Evolutionary conservation across 2,329 filamentous ascomycete genomes (phyloP).

Genomic region (Penicillium sumatraense): DNA sequence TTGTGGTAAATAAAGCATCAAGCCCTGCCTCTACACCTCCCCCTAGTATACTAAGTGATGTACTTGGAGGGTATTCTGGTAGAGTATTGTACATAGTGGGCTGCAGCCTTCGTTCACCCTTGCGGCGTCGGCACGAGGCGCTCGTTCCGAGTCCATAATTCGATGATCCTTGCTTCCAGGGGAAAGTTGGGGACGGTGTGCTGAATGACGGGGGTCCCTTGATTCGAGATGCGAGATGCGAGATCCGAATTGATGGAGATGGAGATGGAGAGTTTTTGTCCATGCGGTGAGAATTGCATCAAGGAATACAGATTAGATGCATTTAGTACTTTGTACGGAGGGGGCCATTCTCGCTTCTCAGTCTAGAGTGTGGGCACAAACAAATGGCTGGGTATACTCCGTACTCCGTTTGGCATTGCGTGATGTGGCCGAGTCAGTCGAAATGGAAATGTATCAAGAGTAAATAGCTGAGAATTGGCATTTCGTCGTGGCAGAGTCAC

Average conservation of each 20-base stretch:
- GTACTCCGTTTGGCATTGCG: not conserved
- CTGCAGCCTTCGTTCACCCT: conserved; percentile 17
- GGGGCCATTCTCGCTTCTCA: too few species aligned
- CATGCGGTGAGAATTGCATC: conserved; percentile 2
- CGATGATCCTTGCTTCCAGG: conserved; percentile 24
- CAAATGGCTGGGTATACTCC: too few species aligned
- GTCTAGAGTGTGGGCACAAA: too few species aligned
- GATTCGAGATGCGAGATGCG: not conserved
- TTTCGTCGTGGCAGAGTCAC: conserved; percentile 9
- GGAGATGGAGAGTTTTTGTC: not conserved
- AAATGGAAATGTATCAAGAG: not conserved
- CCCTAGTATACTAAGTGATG: too few species aligned
- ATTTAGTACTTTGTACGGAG: not conserved
- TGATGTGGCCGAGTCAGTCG: not conserved
- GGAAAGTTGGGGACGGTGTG: not conserved
- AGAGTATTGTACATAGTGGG: not conserved
- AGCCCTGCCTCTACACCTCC: not conserved
- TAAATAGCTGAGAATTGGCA: not conserved
- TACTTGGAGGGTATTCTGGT: too few species aligned
- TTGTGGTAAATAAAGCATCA: not conserved
- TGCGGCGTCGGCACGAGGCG: conserved; percentile 26
- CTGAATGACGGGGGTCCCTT: not conserved
- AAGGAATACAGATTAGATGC: not conserved
- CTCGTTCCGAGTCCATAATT: not conserved
- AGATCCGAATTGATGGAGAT: not conserved